Evolutionary conservation across 352 stramenopile genomes (phyloP), one percentile per base, ranked within the genome.

Genomic region (Pythium sukuiense): DNA sequence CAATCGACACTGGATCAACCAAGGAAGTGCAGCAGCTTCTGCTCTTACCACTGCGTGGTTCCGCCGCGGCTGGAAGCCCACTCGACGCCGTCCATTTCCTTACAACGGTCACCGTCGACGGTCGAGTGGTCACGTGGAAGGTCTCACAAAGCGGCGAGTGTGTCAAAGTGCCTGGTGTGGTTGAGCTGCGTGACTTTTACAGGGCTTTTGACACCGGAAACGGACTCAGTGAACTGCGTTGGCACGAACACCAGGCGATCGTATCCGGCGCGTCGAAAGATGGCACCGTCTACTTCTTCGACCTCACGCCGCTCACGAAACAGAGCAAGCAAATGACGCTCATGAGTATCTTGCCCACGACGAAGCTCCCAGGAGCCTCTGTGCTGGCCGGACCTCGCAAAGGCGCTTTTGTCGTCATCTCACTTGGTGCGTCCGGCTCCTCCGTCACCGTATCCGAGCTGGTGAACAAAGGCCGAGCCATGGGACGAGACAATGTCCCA

Each of bases 21-120:
- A 76, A 77, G 71, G 85, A 93, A 55, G 79, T 93, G 1, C 81
- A 91, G 60, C 80, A 91, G 7, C 73, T 92, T 35, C 49, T 85
- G 65, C 69, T 93, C 14, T 63, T 92, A 2, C 80, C 83, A 1
- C 73, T 83, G 6, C 69, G 57, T 30, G 24, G 35, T 49, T 20
- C 8, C 33, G 46, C 37, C 49, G 77, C 61, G 32, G 45, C 45
- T 29, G n/a, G n/a, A 30, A 3, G 20, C 5, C 45, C 45, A 1
- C 24, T 20, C 16, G 60, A 48, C 49, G 66, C 53, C 8, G 49
- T 52, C 49, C 61, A 77, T 35, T 85, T 83, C 65, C 61, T 93
- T n/a, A 73, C 76, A 13, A 78, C 75, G 9, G 67, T 72, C n/a
- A 88, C 81, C 7, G 33, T 89, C 7, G 85, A 92, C 59, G 83